These are phyloP conservation scores for Bruguiera parviflora DNA, from an alignment of 345 rosid species.

Conservation along the genomic window DNA sequence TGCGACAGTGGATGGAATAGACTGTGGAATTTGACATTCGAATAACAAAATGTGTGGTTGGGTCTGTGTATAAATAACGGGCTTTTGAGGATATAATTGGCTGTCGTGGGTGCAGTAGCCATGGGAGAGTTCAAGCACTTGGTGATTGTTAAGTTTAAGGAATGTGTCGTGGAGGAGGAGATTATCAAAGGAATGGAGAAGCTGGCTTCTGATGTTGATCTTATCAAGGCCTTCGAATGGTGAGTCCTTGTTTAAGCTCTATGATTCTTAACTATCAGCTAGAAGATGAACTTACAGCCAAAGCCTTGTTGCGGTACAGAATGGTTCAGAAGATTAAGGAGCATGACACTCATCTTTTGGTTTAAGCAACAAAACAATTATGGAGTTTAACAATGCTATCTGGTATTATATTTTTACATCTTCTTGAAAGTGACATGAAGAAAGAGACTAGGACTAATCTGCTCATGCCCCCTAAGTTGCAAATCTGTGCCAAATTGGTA, in stretches of 20 bases:
- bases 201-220: constrained; percentile 60
- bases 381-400: background rate
- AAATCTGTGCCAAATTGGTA: too few relatives aligned
- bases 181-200: constrained; percentile 80
- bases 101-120: constrained; percentile 12
- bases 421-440: too few relatives aligned
- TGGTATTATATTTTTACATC: too few relatives aligned
- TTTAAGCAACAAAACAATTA: background rate
- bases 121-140: constrained; percentile 81
- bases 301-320: too few relatives aligned
- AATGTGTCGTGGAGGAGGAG: constrained; percentile 54
- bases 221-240: constrained; percentile 91
- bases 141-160: constrained; percentile 86
- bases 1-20: constrained; percentile 19
- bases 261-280: background rate
- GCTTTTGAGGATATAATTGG: background rate
- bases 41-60: constrained; percentile 12
- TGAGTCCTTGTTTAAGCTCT: constrained; percentile 18
- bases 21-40: constrained; percentile 41
- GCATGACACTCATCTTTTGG: background rate
- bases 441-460: too few relatives aligned
- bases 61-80: constrained; percentile 19
- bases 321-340: background rate
- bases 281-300: too few relatives aligned
- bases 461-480: too few relatives aligned